phyloP scores from a whole-genome alignment of 352 stramenopile genomes.

The Pythium insidiosum region DNA sequence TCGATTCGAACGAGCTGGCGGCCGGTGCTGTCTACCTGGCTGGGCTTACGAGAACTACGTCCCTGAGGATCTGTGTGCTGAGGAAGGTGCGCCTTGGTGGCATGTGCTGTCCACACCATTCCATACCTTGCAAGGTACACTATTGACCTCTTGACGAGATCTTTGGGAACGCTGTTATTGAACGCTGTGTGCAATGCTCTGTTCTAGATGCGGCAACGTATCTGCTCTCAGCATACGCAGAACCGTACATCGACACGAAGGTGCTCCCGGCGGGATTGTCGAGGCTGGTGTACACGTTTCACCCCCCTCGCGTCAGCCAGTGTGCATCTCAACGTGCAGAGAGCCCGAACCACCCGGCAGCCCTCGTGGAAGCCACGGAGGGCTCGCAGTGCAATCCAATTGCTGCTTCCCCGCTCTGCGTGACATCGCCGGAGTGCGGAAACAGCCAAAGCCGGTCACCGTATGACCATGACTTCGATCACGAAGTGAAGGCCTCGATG shows the following conservation, averaged over 20 bases:
- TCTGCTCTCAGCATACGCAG: slow-evolving; percentile 70
- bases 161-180: no score
- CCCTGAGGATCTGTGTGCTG: slow-evolving; percentile 43
- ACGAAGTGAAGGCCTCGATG: slow-evolving; percentile 28
- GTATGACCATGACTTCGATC: slow-evolving; percentile 70
- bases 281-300: slow-evolving; percentile 69
- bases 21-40: slow-evolving; percentile 78
- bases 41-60: slow-evolving; percentile 80
- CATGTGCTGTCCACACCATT: slow-evolving; percentile 53
- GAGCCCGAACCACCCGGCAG: slow-evolving; percentile 26
- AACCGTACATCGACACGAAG: slow-evolving; percentile 69
- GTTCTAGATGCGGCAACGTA: slow-evolving; percentile 75
- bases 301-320: slow-evolving; percentile 54
- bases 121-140: slow-evolving; percentile 78
- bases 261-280: slow-evolving; percentile 60
- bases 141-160: slow-evolving; percentile 26
- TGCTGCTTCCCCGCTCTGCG: slow-evolving; percentile 37
- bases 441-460: slow-evolving; percentile 59
- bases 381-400: slow-evolving; percentile 4
- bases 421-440: slow-evolving; percentile 69
- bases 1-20: slow-evolving; percentile 59
- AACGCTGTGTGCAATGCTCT: slow-evolving; percentile 43
- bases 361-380: slow-evolving; percentile 9
- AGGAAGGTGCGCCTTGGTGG: slow-evolving; percentile 59
- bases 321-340: no score